phyloP scores from a whole-genome alignment of 495 filamentous ascomycete genomes.

The Trichoderma asperelloides region DNA sequence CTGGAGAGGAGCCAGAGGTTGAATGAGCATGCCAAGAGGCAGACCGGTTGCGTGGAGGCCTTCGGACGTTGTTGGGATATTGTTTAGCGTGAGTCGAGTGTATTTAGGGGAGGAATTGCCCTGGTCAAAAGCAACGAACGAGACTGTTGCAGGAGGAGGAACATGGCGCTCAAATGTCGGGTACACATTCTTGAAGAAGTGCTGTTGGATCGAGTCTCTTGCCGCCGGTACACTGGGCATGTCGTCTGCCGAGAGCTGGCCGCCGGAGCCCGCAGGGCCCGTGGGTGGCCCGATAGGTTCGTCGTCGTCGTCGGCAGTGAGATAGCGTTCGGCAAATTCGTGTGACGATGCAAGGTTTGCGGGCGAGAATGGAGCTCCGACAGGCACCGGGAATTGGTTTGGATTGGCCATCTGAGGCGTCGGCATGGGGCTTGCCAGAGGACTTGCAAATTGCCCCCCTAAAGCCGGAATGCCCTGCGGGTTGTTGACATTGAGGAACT shows the following conservation, averaged over 20 bases:
- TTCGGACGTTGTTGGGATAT: constrained; percentile 76
- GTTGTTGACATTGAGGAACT: constrained; percentile 55
- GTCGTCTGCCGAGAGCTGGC: constrained; percentile 80
- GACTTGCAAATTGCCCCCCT: constrained; percentile 32
- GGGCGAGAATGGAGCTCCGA: constrained; percentile 46
- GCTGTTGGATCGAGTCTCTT: constrained; percentile 68
- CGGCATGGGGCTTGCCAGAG: constrained; percentile 17
- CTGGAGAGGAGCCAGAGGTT: constrained; percentile 78
- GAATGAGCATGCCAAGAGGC: constrained; percentile 79
- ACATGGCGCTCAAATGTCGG: constrained; percentile 89
- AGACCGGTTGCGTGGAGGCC: constrained; percentile 69
- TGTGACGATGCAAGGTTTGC: constrained; percentile 39
- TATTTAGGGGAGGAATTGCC: constrained; percentile 95
- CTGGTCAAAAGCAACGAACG: constrained; percentile 88
- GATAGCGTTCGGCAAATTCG: constrained; percentile 44
- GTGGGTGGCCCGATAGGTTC: constrained; percentile 18
- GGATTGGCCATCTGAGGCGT: constrained; percentile 49
- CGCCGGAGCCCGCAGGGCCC: constrained; percentile 48
- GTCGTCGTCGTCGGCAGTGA: constrained; percentile 22
- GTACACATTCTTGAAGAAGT: constrained; percentile 81
- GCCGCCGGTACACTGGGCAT: constrained; percentile 86
- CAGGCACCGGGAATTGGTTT: constrained; percentile 53
- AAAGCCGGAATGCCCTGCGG: constrained; percentile 10
- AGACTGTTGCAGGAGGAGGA: constrained; percentile 80
- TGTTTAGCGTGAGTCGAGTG: constrained; percentile 83